A percentile compares a stretch with the other conserved stretches of the same genome.
These are phyloP conservation scores for Penicillium sp. DNA, from an alignment of 2,329 filamentous ascomycete genomes.

Conservation along the genomic window DNA sequence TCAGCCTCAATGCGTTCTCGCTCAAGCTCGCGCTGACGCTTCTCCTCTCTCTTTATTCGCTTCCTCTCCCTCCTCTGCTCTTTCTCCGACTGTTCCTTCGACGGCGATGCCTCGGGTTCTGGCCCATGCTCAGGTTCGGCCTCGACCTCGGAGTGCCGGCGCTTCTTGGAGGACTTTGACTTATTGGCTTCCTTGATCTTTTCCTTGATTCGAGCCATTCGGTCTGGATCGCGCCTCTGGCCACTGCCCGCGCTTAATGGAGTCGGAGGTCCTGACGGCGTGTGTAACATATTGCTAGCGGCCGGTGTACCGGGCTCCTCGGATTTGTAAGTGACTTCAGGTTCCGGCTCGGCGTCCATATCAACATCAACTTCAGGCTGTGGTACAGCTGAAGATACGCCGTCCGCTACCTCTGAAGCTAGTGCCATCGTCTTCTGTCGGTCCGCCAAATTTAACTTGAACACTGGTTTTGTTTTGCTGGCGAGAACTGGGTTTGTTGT, in stretches of 20 bases:
- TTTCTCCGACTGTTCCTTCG: not conserved
- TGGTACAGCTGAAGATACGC: not conserved
- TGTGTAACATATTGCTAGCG: not conserved
- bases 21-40: not conserved
- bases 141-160: not conserved
- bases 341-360: not conserved
- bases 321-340: not conserved
- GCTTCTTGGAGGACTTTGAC: conserved; percentile 2
- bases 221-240: not conserved
- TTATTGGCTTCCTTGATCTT: not conserved
- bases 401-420: not conserved
- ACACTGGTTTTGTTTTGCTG: not conserved
- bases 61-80: conserved; percentile 9
- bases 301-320: not conserved
- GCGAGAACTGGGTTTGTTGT: not conserved
- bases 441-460: not conserved
- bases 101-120: not conserved
- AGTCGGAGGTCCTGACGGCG: not conserved
- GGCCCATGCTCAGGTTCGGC: not conserved
- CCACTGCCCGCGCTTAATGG: not conserved
- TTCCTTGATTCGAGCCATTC: not conserved
- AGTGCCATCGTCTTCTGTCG: not conserved
- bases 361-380: not conserved
- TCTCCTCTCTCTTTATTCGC: conserved; percentile 5
- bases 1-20: not conserved